phyloP scores from a whole-genome alignment of 306 rosid genomes.

The Argentina anserina region DNA sequence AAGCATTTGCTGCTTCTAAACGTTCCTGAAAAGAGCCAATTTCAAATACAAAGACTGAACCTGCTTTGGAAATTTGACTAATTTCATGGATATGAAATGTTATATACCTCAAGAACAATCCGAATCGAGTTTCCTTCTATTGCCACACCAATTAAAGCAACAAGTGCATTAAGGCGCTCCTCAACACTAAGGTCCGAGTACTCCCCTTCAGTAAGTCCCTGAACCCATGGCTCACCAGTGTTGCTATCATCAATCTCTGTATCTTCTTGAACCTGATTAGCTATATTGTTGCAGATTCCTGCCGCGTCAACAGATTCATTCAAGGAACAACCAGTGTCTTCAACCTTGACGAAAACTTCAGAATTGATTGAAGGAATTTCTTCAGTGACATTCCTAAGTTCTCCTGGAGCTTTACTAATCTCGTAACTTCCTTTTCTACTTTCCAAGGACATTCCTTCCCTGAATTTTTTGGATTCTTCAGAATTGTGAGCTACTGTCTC shows the following conservation, averaged over 20 bases:
- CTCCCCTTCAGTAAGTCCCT: conserved; percentile 70
- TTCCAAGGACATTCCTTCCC: conserved; percentile 21
- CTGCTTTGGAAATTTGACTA: background rate
- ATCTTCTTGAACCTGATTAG: conserved; percentile 34
- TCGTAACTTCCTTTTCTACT: conserved; percentile 24
- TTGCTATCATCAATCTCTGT: conserved; percentile 52
- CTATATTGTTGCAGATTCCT: conserved; percentile 22
- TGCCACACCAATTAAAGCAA: conserved; percentile 57
- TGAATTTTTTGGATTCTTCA: conserved; percentile 21
- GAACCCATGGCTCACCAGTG: conserved; percentile 68
- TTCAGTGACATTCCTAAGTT: conserved; percentile 25
- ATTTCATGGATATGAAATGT: conserved; percentile 4
- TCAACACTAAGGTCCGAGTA: conserved; percentile 75
- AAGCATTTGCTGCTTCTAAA: conserved; percentile 72
- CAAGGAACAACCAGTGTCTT: conserved; percentile 22
- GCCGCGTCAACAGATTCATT: conserved; percentile 28
- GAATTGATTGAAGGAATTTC: conserved; percentile 24
- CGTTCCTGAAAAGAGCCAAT: conserved; percentile 58
- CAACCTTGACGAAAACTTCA: conserved; percentile 23
- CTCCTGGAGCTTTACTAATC: conserved; percentile 32
- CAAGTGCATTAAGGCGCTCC: conserved; percentile 71
- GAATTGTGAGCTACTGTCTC: conserved; percentile 26
- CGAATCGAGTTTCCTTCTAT: conserved; percentile 72
- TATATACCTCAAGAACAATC: conserved; percentile 55
- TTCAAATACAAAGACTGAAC: conserved; percentile 13